These are phyloP conservation scores for Botrytis medusae DNA, from an alignment of 2,329 filamentous ascomycete genomes.

Conservation along the genomic window DNA sequence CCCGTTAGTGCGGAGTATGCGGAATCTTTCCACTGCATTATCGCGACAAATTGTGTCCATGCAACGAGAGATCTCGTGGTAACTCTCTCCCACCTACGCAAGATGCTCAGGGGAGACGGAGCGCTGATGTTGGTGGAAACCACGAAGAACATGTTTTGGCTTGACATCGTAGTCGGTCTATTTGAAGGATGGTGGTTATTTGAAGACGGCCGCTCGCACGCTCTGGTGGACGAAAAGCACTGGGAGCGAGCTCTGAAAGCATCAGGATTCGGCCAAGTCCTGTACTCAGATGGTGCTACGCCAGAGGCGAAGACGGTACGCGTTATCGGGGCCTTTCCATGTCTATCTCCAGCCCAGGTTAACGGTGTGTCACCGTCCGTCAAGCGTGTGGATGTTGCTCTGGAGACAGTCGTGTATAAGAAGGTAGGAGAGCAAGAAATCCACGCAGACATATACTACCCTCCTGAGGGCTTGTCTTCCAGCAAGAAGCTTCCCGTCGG, in stretches of 20 bases:
- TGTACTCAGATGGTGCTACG: slow-evolving; percentile 27
- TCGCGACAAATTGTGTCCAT: too few species aligned
- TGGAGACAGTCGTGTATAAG: slow-evolving; percentile 1
- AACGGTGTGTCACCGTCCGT: neutral
- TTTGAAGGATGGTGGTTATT: too few species aligned
- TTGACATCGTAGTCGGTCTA: too few species aligned
- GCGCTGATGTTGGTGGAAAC: too few species aligned
- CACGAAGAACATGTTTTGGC: too few species aligned
- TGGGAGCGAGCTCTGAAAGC: neutral
- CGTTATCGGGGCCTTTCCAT: slow-evolving; percentile 1
- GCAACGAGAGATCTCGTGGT: too few species aligned
- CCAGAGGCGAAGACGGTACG: slow-evolving; percentile 19
- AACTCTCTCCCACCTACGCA: too few species aligned
- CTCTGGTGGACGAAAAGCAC: too few species aligned
- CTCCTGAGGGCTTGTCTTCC: neutral
- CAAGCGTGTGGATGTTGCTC: neutral
- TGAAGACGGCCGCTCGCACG: too few species aligned
- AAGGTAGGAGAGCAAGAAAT: neutral
- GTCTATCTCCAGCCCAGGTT: neutral
- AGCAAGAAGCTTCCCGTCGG: neutral
- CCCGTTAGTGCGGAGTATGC: too few species aligned
- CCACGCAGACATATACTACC: neutral
- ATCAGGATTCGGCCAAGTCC: slow-evolving; percentile 23
- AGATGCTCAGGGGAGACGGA: too few species aligned
- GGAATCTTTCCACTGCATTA: too few species aligned